A percentile compares a stretch with the other conserved stretches of the same genome.
phyloP scores from a whole-genome alignment of 768 basidiomycete species.

The Suillus lakei region DNA sequence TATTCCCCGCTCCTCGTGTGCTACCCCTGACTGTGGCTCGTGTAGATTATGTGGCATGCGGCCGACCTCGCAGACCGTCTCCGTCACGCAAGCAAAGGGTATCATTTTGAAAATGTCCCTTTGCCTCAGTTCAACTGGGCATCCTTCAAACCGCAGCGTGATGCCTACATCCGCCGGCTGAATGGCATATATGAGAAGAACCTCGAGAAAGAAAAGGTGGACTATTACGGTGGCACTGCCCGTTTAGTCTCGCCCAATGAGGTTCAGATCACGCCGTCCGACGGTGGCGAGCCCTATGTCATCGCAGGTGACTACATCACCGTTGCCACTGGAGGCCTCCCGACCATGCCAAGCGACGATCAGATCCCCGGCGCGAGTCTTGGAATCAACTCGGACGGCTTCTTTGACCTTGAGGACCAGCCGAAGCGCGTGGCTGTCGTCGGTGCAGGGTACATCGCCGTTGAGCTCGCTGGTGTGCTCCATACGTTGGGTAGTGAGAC shows the following conservation, averaged over 20 bases:
- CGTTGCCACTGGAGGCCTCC: constrained; percentile 86
- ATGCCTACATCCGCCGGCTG: constrained; percentile 89
- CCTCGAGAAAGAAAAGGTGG: constrained; percentile 85
- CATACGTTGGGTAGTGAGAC: constrained; percentile 91
- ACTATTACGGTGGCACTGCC: constrained; percentile 82
- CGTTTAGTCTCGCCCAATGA: constrained; percentile 69
- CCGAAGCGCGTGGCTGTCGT: constrained; percentile 94
- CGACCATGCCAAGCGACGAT: constrained; percentile 77
- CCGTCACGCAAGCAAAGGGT: constrained; percentile 71
- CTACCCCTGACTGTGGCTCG: constrained; percentile 8
- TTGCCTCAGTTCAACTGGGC: constrained; percentile 84
- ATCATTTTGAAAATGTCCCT: constrained; percentile 67
- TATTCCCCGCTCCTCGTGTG: constrained; percentile 1
- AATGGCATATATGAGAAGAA: constrained; percentile 94
- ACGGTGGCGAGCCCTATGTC: constrained; percentile 67
- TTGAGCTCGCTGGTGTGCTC: constrained; percentile 95
- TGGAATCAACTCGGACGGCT: constrained; percentile 94
- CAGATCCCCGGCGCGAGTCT: constrained; percentile 87
- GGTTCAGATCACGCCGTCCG: constrained; percentile 73
- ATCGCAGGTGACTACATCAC: constrained; percentile 79
- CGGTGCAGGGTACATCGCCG: constrained; percentile 97
- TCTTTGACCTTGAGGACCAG: constrained; percentile 90
- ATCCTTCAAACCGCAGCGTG: constrained; percentile 90
- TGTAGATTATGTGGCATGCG: constrained; percentile 97
- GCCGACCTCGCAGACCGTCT: constrained; percentile 89